A percentile compares a stretch with the other conserved stretches of the same genome.
Evolutionary conservation across 768 basidiomycete species (phyloP).

Genomic region (Leucocoprinus leucothites): DNA sequence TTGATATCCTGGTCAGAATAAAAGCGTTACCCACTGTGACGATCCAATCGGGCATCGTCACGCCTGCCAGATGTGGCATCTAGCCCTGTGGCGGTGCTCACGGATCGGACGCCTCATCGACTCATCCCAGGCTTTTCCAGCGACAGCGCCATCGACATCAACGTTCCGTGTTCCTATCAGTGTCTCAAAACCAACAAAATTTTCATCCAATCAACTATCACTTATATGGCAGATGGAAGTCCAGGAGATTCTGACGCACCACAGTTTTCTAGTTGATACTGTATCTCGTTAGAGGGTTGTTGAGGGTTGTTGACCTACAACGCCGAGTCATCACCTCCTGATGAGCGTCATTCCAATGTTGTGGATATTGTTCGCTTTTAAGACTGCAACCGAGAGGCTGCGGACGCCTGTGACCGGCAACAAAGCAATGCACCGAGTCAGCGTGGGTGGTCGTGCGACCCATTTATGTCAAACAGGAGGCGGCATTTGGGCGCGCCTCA

Average conservation of each 20-base stretch:
- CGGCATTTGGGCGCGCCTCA: conserved; percentile 8
- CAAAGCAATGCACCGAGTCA: conserved; percentile 1
- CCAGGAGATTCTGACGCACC: not conserved
- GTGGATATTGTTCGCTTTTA: not conserved
- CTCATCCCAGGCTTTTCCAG: not conserved
- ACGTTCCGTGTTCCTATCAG: not conserved
- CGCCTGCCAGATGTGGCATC: not conserved
- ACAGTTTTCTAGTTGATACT: not conserved
- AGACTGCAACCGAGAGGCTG: not conserved
- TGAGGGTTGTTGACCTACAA: not conserved
- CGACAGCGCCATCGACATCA: not conserved
- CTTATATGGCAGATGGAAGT: conserved; percentile 4
- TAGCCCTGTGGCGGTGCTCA: conserved; percentile 3
- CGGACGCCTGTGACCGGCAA: not conserved
- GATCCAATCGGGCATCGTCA: conserved; percentile 6
- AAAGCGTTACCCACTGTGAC: conserved; percentile 15
- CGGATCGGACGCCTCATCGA: conserved; percentile 5
- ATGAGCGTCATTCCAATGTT: not conserved
- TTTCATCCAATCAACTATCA: conserved; percentile 2
- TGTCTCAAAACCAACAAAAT: conserved; percentile 7
- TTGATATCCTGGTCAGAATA: conserved; percentile 18
- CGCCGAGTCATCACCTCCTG: not conserved
- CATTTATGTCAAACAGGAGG: not conserved
- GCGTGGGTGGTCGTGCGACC: not conserved
- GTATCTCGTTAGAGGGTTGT: too few species aligned